Evolutionary conservation across 257 asterid species (phyloP).

Genomic region (Fraxinus americana): DNA sequence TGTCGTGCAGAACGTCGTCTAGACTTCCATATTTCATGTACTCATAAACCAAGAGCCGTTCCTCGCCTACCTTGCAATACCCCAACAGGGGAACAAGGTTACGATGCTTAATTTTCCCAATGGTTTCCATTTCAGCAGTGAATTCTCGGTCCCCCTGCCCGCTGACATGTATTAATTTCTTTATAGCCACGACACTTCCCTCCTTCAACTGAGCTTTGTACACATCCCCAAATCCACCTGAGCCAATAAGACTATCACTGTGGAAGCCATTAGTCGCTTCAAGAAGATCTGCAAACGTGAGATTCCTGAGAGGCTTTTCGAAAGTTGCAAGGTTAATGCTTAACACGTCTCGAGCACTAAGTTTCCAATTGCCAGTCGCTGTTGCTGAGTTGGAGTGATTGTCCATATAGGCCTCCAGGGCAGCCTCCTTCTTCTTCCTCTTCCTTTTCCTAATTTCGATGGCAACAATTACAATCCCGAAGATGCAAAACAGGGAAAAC

Average conservation of each 20-base stretch:
- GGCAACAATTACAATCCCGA: conserved; percentile 68
- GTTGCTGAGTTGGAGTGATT: conserved; percentile 68
- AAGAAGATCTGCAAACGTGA: conserved; percentile 87
- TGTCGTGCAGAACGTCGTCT: conserved; percentile 79
- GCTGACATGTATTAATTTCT: conserved; percentile 78
- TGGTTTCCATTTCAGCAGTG: conserved; percentile 97
- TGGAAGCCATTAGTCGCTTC: conserved; percentile 90
- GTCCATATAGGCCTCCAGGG: conserved; percentile 76
- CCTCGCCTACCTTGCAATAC: conserved; percentile 85
- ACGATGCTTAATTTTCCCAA: conserved; percentile 86
- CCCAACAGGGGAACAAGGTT: conserved; percentile 88
- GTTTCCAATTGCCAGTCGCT: conserved; percentile 65
- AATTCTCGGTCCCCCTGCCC: conserved; percentile 94
- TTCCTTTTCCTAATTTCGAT: conserved; percentile 66
- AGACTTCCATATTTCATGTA: conserved; percentile 91
- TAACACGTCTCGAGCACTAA: conserved; percentile 71
- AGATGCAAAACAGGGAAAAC: conserved; percentile 77
- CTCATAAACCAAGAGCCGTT: conserved; percentile 85
- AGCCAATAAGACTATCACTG: conserved; percentile 69
- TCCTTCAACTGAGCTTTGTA: conserved; percentile 85
- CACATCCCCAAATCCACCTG: conserved; percentile 96
- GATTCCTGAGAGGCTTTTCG: conserved; percentile 83
- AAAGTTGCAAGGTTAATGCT: conserved; percentile 78
- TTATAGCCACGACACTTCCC: conserved; percentile 82
- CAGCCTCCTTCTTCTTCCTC: conserved; percentile 76